These are phyloP conservation scores for Citrus sinensis DNA, from an alignment of 345 rosid genomes.

Conservation along the genomic window DVS_A1.0 CM039163.1:30262001-30262500, in stretches of 20 bases:
- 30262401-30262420: conserved; percentile 66
- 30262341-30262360: neutral
- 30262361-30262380: neutral
- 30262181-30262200: neutral
- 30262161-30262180: neutral
- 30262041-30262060: neutral
- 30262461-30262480: conserved; percentile 79
- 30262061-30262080: neutral
- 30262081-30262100: neutral
- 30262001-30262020: neutral
- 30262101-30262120: neutral
- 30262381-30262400: neutral
- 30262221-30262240: conserved; percentile 2
- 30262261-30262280: neutral
- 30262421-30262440: conserved; percentile 72
- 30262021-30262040: neutral
- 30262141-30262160: neutral
- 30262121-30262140: conserved; percentile 2
- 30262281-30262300: neutral
- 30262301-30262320: neutral
- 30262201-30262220: neutral
- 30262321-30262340: neutral
- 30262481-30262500: conserved; percentile 84
- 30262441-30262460: conserved; percentile 70
- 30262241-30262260: conserved; percentile 2